Evolutionary conservation across 805 yeast genomes (phyloP).

Genomic region (Candida tammaniensis): DNA sequence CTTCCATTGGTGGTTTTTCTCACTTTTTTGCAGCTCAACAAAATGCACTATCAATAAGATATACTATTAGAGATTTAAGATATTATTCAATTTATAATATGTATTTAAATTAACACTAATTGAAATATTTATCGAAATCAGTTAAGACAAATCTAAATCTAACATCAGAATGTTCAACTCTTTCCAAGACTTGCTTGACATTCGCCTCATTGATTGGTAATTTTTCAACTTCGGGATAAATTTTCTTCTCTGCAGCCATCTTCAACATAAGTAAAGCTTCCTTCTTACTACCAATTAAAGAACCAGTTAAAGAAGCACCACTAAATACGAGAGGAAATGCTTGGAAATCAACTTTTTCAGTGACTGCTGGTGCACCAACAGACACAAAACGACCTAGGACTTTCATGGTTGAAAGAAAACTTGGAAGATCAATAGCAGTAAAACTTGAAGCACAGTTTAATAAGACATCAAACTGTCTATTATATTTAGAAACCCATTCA

Average conservation of each 20-base stretch:
- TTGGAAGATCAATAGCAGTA: slow-evolving; percentile 46
- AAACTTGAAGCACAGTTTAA: slow-evolving; percentile 53
- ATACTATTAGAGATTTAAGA: too few species aligned
- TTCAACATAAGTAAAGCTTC: slow-evolving; percentile 37
- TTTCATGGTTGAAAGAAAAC: slow-evolving; percentile 35
- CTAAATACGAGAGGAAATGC: slow-evolving; percentile 22
- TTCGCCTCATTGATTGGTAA: slow-evolving; percentile 33
- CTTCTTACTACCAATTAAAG: slow-evolving; percentile 31
- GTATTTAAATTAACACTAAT: too few species aligned
- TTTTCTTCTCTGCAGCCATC: slow-evolving; percentile 32
- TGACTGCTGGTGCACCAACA: slow-evolving; percentile 27
- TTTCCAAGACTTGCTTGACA: slow-evolving; percentile 28
- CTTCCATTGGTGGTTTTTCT: too few species aligned
- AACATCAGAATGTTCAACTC: slow-evolving; percentile 31
- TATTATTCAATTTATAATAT: too few species aligned
- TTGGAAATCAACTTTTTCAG: slow-evolving; percentile 19
- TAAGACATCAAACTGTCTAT: slow-evolving; percentile 46
- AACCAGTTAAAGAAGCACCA: slow-evolving; percentile 26
- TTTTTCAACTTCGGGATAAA: slow-evolving; percentile 34
- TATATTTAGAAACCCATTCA: slow-evolving; percentile 35
- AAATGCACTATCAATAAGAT: too few species aligned
- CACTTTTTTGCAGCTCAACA: too few species aligned
- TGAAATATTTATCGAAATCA: slow-evolving; percentile 44
- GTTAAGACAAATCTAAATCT: slow-evolving; percentile 56
- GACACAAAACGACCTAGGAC: slow-evolving; percentile 21